phyloP scores from a whole-genome alignment of 176 grass and related monocot species.

The Dendrocalamus sinicus region DNA sequence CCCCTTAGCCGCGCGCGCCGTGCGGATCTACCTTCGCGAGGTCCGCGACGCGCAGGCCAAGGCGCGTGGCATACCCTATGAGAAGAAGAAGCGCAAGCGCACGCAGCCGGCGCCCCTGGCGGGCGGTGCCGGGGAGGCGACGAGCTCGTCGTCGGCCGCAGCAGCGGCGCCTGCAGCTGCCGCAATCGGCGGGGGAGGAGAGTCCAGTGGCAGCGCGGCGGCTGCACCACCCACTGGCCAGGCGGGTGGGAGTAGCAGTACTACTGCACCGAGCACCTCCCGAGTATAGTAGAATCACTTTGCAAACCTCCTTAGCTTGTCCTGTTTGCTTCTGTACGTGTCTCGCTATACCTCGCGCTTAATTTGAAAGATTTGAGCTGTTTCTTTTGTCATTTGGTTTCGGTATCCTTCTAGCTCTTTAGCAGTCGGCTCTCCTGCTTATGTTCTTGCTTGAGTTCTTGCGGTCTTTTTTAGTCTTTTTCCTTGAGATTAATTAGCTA shows the following conservation, averaged over 20 bases:
- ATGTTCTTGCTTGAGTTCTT: conserved; percentile 33
- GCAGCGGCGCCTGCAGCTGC: conserved; percentile 16
- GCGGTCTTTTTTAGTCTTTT: neutral
- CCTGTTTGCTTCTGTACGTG: conserved; percentile 55
- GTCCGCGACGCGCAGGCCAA: conserved; percentile 94
- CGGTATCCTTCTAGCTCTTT: conserved; percentile 6
- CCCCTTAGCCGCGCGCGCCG: conserved; percentile 86
- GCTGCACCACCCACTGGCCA: conserved; percentile 14
- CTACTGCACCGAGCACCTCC: conserved; percentile 38
- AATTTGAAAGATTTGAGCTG: conserved; percentile 51
- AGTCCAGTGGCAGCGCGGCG: conserved; percentile 1
- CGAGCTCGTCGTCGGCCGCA: conserved; percentile 39
- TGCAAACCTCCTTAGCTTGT: conserved; percentile 11
- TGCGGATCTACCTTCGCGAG: conserved; percentile 98
- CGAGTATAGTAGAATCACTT: conserved; percentile 59
- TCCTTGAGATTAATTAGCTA: conserved; percentile 31
- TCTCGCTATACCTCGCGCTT: conserved; percentile 49
- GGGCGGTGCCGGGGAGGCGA: conserved; percentile 14
- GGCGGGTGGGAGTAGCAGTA: neutral
- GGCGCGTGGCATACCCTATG: conserved; percentile 91
- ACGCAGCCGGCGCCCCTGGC: neutral
- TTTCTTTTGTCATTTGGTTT: conserved; percentile 52
- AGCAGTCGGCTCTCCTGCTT: neutral
- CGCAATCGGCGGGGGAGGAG: neutral
- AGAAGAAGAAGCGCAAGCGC: conserved; percentile 97